A percentile compares a stretch with the other conserved stretches of the same genome.
phyloP scores from a whole-genome alignment of 140 eudicot genomes.

The Anethum foeniculum region DNA sequence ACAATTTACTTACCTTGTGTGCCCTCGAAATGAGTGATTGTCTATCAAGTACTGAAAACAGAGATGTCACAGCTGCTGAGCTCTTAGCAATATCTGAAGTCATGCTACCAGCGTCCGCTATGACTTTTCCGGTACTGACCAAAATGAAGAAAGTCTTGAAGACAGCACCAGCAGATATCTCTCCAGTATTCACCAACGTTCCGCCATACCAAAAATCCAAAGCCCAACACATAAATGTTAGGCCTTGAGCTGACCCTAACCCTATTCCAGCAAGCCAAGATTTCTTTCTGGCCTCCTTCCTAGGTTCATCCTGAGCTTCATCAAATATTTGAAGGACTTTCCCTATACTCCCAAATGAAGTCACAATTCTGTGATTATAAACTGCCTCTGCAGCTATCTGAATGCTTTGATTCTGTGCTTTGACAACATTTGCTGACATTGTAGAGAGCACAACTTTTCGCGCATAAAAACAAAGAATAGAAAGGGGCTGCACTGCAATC shows the following conservation, averaged over 20 bases:
- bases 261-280: constrained; percentile 90
- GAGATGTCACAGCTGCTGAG: constrained; percentile 72
- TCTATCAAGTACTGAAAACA: constrained; percentile 75
- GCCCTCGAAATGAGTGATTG: constrained; percentile 49
- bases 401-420: constrained; percentile 68
- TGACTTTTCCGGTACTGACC: constrained; percentile 87
- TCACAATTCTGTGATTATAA: constrained; percentile 72
- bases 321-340: constrained; percentile 69
- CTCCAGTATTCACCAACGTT: constrained; percentile 53
- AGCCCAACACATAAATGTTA: constrained; percentile 92
- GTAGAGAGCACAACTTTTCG: constrained; percentile 64
- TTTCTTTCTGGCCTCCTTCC: constrained; percentile 64
- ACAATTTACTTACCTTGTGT: constrained; percentile 31
- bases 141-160: constrained; percentile 82
- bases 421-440: constrained; percentile 58
- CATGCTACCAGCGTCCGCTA: constrained; percentile 99
- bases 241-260: constrained; percentile 83
- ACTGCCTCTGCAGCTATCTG: constrained; percentile 92
- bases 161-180: constrained; percentile 89
- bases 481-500: constrained; percentile 89
- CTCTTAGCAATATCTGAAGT: constrained; percentile 92
- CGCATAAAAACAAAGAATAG: constrained; percentile 75
- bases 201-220: constrained; percentile 98
- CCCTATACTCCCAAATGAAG: constrained; percentile 63
- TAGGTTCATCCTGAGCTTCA: constrained; percentile 73